These are phyloP conservation scores for Sisymbrium altissimum DNA, from an alignment of 345 rosid genomes.

Conservation along the genomic window DNA sequence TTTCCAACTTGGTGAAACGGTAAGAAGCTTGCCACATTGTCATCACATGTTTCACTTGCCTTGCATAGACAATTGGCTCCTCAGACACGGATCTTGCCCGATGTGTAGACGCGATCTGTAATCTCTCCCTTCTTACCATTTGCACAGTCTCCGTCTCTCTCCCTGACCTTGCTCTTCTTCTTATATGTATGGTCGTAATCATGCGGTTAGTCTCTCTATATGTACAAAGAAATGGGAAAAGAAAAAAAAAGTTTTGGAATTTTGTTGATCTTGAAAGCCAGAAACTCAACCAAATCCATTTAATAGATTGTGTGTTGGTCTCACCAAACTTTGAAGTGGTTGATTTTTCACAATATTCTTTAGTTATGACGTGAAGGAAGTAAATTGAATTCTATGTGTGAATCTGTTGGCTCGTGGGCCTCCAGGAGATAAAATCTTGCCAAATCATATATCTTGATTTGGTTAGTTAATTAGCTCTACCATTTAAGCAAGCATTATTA, in stretches of 20 bases:
- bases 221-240: slow-evolving; percentile 27
- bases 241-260: slow-evolving; percentile 12
- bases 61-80: slow-evolving; percentile 98
- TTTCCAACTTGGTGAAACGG: slow-evolving; percentile 84
- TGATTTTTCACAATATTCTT: slow-evolving; percentile 14
- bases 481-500: not conserved
- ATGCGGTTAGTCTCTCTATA: slow-evolving; percentile 9
- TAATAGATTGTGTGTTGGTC: slow-evolving; percentile 28
- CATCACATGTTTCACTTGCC: slow-evolving; percentile 97
- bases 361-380: slow-evolving; percentile 23
- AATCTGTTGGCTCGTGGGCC: slow-evolving; percentile 27
- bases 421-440: slow-evolving; percentile 17
- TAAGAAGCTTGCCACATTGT: slow-evolving; percentile 93
- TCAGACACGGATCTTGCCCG: slow-evolving; percentile 88
- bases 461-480: slow-evolving; percentile 6
- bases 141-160: slow-evolving; percentile 23
- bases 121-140: not conserved
- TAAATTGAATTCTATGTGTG: slow-evolving; percentile 9
- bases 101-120: slow-evolving; percentile 91
- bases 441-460: slow-evolving; percentile 23
- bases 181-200: slow-evolving; percentile 6
- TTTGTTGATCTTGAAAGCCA: not conserved
- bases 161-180: not conserved
- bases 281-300: slow-evolving; percentile 1
- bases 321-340: slow-evolving; percentile 28